Conservation (phyloP, 2,329 filamentous ascomycete genomes). For the Beauveria medogensis region DNA sequence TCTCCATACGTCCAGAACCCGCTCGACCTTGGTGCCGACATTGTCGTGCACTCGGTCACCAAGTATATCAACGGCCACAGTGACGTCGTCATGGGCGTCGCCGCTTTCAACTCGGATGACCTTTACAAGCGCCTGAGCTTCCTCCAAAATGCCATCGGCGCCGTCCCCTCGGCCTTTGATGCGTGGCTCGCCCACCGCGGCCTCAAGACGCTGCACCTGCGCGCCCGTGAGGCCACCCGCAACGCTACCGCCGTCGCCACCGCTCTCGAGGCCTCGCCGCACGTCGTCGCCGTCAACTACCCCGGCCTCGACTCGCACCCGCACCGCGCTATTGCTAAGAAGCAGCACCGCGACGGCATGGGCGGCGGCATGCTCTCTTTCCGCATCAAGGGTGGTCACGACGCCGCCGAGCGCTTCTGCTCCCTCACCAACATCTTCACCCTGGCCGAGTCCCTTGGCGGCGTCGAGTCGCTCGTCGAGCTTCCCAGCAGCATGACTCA, state of each 20-base stretch:
- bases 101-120: constrained; percentile 82
- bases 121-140: constrained; percentile 74
- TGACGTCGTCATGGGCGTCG: constrained; percentile 96
- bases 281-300: constrained; percentile 91
- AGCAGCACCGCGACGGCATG: constrained; percentile 90
- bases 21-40: constrained; percentile 87
- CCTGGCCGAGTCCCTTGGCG: constrained; percentile 84
- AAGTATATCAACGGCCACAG: constrained; percentile 99
- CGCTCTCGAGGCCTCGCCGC: constrained; percentile 68
- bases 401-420: constrained; percentile 87
- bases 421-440: constrained; percentile 84
- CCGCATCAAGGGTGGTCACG: constrained; percentile 79
- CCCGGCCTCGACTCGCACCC: constrained; percentile 83
- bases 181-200: constrained; percentile 97
- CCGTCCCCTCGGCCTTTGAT: constrained; percentile 90
- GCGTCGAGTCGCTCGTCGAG: constrained; percentile 86
- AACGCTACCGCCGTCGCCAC: constrained; percentile 74
- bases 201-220: constrained; percentile 91
- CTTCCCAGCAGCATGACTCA: constrained; percentile 96
- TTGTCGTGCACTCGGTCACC: constrained; percentile 93
- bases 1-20: constrained; percentile 96
- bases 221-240: constrained; percentile 72
- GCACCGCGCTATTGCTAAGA: constrained; percentile 73
- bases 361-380: constrained; percentile 97
- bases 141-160: constrained; percentile 95